These are phyloP conservation scores for Glaciozyma antarctica DNA, from an alignment of 768 basidiomycete species.

Conservation along the genomic window DNA sequence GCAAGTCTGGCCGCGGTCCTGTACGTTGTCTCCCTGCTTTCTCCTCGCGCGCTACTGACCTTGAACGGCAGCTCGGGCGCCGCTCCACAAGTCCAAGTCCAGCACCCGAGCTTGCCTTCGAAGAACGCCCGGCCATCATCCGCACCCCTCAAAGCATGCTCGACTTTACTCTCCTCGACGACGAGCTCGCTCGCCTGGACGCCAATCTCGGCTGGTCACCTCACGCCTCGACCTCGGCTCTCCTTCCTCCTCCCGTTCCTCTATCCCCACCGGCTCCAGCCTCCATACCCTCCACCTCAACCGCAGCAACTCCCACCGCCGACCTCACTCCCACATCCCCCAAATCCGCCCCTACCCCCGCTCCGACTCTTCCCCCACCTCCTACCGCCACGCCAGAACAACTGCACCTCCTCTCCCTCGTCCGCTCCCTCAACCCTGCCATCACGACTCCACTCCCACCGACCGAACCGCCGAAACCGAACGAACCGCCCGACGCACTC, in stretches of 20 bases:
- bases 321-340: neutral
- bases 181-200: constrained; percentile 24
- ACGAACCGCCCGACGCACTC: constrained; percentile 21
- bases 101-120: constrained; percentile 12
- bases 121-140: constrained; percentile 25
- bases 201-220: constrained; percentile 5
- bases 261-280: neutral
- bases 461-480: neutral
- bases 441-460: neutral
- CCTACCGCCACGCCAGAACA: neutral
- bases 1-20: constrained; percentile 15
- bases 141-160: constrained; percentile 26
- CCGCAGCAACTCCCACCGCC: neutral
- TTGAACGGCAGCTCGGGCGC: constrained; percentile 12
- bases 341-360: neutral
- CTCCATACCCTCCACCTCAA: neutral
- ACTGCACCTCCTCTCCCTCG: constrained; percentile 4
- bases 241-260: constrained; percentile 7
- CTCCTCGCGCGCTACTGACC: neutral
- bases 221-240: neutral
- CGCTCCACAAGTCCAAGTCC: neutral
- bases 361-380: neutral
- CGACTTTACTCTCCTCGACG: constrained; percentile 25
- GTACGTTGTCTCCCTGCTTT: neutral
- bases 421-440: constrained; percentile 17